phyloP scores from a whole-genome alignment of 2,329 filamentous ascomycete genomes.

The Alternaria postmessia region DNA sequence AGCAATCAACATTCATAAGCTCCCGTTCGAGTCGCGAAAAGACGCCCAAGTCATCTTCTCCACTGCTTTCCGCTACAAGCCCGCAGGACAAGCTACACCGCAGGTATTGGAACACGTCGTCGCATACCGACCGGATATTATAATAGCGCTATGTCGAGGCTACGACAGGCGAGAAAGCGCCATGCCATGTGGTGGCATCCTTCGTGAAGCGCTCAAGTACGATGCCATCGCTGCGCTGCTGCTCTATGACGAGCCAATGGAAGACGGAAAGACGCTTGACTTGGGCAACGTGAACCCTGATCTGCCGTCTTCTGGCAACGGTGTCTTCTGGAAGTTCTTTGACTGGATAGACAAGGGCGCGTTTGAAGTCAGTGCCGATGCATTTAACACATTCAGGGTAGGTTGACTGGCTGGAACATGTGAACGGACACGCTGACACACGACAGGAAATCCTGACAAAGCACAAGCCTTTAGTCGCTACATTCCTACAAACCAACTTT shows the following conservation, averaged over 20 bases:
- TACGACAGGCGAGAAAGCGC: constrained; percentile 92
- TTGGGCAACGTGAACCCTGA: constrained; percentile 80
- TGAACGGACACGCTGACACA: constrained; percentile 20
- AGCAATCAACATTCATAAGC: constrained; percentile 79
- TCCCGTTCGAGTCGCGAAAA: constrained; percentile 96
- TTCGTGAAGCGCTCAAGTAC: constrained; percentile 89
- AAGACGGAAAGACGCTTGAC: constrained; percentile 76
- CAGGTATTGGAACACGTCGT: constrained; percentile 89
- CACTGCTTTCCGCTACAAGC: constrained; percentile 90
- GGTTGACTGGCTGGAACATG: neutral
- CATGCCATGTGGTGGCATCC: constrained; percentile 86
- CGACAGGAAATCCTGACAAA: constrained; percentile 88
- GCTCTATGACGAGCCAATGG: constrained; percentile 85
- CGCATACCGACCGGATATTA: constrained; percentile 82
- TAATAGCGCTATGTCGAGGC: constrained; percentile 86
- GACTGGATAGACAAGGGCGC: constrained; percentile 96
- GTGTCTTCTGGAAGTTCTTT: constrained; percentile 97
- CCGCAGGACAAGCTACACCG: constrained; percentile 74
- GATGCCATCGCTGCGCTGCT: constrained; percentile 91
- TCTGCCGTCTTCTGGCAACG: constrained; percentile 76
- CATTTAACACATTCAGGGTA: constrained; percentile 96
- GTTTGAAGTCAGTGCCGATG: constrained; percentile 96
- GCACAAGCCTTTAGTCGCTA: constrained; percentile 89
- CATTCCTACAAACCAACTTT: constrained; percentile 89
- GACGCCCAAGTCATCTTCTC: constrained; percentile 96